Evolutionary conservation across 495 filamentous ascomycete species (phyloP), one percentile per base, ranked within the genome.

Genomic region (Xeromyces bisporus): DNA sequence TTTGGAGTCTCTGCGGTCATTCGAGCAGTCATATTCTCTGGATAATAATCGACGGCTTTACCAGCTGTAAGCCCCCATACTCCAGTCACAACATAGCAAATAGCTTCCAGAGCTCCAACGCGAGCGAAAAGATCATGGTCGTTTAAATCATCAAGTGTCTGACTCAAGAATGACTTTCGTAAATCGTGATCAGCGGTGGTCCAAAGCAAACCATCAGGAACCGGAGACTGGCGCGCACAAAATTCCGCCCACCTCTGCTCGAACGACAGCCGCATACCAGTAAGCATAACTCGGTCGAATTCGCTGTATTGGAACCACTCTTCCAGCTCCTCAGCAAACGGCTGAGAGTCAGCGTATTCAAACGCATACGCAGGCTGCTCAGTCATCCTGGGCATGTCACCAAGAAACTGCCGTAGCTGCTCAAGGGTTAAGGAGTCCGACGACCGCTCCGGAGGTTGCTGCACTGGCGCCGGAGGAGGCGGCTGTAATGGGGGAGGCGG

Each of bases 261-360:
- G 43, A 91, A 93, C 2, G 71, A 73, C 15, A 69, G 53, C 43
- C 80, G 81, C 20, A 77, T 73, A 23, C 69, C 62, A 25, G 75
- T 62, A 29, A 89, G 53, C 60, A 67, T 64, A 26, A 53, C 58
- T 27, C 79, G 67, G 35, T 83, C 79, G 51, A 80, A 83, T 36
- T 85, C 79, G 28, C 58, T 66, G 55, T 97, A 96, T 28, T 73
- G 67, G 51, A 97, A 97, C 87, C 86, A 96, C 54, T 96, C 89
- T 42, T 93, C 81, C 13, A 96, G 60, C 58, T 97, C 89, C 34
- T 89, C 84, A 6, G 75, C 67, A 37, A 91, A 75, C 1, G 73
- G 62, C 24, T 82, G 72, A 2, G 75, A 66, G 55, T 94, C 83
- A n/a, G 70, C 61, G 57, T 96, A 96, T 43, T 72, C 69, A 51